phyloP scores from a whole-genome alignment of 805 yeast genomes.

The Cyberlindnera suaveolens region DNA sequence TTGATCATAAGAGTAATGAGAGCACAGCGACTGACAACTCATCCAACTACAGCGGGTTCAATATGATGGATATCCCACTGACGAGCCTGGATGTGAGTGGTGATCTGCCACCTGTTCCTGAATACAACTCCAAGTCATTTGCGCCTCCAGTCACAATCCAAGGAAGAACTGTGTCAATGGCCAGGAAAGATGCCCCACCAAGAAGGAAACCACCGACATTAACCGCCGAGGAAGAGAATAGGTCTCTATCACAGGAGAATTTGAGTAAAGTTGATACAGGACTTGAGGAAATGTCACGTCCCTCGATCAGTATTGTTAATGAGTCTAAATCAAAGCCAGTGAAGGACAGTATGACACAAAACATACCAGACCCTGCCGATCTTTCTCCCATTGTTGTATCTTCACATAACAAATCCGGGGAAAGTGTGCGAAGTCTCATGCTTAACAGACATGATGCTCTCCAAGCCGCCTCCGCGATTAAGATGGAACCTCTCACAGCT shows the following conservation, averaged over 20 bases:
- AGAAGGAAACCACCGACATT: conserved; percentile 19
- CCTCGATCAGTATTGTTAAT: not conserved
- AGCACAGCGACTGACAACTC: not conserved
- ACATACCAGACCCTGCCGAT: too few relatives aligned
- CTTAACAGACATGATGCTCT: too few relatives aligned
- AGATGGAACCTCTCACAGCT: too few relatives aligned
- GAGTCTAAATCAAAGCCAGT: not conserved
- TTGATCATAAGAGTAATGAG: not conserved
- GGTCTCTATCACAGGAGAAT: not conserved
- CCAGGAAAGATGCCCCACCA: conserved; percentile 14
- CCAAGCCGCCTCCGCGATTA: too few relatives aligned
- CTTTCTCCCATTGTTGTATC: too few relatives aligned
- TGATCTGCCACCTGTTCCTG: conserved; percentile 23
- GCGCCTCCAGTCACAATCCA: conserved; percentile 25
- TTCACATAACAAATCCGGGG: too few relatives aligned
- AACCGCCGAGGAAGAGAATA: not conserved
- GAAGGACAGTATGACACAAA: too few relatives aligned
- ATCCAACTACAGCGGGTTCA: not conserved
- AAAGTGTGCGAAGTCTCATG: too few relatives aligned
- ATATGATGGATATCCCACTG: conserved; percentile 7
- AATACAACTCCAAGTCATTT: conserved; percentile 16
- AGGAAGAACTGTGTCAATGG: conserved; percentile 20
- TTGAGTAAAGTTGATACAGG: not conserved
- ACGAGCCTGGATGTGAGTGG: conserved; percentile 10
- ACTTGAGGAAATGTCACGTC: conserved; percentile 1